Conservation (phyloP, 331 rosid species). For the Rosa hybrid region DNA sequence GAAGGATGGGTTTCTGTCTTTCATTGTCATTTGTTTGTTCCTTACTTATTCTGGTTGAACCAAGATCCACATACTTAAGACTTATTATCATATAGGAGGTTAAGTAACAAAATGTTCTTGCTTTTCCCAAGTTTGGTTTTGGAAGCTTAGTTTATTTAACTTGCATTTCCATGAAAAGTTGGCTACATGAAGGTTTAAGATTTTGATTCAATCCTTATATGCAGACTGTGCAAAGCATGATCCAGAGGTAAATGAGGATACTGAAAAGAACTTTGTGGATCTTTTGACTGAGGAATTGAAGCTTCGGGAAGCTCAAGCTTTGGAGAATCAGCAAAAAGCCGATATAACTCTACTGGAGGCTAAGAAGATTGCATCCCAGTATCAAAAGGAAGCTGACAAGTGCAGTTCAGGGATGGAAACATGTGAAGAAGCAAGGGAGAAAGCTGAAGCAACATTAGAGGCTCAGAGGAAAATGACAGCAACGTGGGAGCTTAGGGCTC, state of each 20-base stretch:
- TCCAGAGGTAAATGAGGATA: slow-evolving; percentile 78
- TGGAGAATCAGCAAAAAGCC: slow-evolving; percentile 64
- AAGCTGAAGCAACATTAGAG: slow-evolving; percentile 61
- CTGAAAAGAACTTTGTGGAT: slow-evolving; percentile 80
- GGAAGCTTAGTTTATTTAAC: background rate
- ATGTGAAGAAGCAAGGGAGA: slow-evolving; percentile 93
- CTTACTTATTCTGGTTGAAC: slow-evolving; percentile 1
- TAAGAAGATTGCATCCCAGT: slow-evolving; percentile 89
- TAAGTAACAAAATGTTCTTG: background rate
- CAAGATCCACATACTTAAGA: background rate
- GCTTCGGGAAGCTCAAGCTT: slow-evolving; percentile 69
- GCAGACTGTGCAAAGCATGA: slow-evolving; percentile 94
- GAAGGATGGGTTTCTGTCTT: background rate
- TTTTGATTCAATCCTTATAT: slow-evolving; percentile 20
- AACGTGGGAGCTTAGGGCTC: slow-evolving; percentile 90
- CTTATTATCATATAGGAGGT: background rate
- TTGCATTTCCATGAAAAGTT: background rate
- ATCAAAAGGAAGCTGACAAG: slow-evolving; percentile 98
- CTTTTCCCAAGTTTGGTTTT: background rate
- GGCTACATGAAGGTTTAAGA: slow-evolving; percentile 8
- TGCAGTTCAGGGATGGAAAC: slow-evolving; percentile 98
- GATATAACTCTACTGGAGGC: slow-evolving; percentile 97
- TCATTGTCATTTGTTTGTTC: background rate
- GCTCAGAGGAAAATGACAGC: slow-evolving; percentile 70
- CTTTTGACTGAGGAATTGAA: slow-evolving; percentile 83